phyloP scores from a whole-genome alignment of 129 eudicot genomes.

The Smallanthus sonchifolius region DNA sequence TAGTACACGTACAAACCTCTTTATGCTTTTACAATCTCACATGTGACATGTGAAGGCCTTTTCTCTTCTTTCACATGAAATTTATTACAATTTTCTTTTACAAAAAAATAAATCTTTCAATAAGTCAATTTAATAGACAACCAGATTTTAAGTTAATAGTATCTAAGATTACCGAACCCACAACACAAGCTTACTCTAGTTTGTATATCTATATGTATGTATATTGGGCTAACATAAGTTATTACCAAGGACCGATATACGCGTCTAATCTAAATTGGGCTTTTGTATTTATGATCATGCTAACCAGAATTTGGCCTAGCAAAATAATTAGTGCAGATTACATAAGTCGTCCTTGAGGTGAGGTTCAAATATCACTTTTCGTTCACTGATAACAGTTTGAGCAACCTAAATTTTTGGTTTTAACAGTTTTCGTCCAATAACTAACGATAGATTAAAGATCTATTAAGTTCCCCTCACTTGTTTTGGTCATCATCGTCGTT shows the following conservation, averaged over 20 bases:
- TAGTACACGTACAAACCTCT: background rate
- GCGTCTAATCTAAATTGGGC: background rate
- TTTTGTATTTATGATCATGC: background rate
- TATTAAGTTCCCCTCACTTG: no score
- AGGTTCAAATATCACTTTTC: background rate
- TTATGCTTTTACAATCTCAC: slow-evolving; percentile 5
- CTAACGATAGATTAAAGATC: no score
- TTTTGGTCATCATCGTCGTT: background rate
- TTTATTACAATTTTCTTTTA: background rate
- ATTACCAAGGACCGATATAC: background rate
- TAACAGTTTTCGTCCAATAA: no score
- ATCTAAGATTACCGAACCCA: no score
- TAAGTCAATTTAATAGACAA: no score
- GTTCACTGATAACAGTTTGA: no score
- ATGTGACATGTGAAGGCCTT: slow-evolving; percentile 17
- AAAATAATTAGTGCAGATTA: background rate
- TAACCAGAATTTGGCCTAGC: background rate
- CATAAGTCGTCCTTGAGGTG: no score
- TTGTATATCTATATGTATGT: no score
- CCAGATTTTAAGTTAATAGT: no score
- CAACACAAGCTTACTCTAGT: no score
- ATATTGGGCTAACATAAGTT: background rate
- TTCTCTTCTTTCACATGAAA: background rate
- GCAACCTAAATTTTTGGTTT: no score
- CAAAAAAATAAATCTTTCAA: no score